Conservation (phyloP, 148 eudicot genomes). For the Vaccinium vitisidaea region DNA sequence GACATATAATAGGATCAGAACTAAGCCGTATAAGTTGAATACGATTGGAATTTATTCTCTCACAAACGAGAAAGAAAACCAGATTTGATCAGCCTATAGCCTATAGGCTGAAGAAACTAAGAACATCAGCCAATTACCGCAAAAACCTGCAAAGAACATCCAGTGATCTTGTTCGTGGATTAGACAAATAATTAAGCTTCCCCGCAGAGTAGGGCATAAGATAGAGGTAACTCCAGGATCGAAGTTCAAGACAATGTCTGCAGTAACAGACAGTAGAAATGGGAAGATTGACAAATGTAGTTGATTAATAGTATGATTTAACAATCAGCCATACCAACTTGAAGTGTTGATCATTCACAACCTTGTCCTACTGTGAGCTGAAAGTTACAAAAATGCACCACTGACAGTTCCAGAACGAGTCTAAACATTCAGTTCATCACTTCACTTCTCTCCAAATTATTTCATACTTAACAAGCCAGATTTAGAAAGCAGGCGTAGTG, state of each 20-base stretch:
- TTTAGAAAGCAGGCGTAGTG: slow-evolving; percentile 65
- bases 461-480: slow-evolving; percentile 60
- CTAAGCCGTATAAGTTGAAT: not conserved
- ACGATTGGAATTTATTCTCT: not conserved
- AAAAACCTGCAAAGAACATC: not conserved
- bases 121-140: not conserved
- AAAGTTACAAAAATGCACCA: not conserved
- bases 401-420: not conserved
- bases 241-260: not conserved
- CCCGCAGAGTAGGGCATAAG: not conserved
- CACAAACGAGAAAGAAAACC: not conserved
- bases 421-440: not conserved
- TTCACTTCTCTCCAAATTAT: slow-evolving; percentile 12
- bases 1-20: not conserved
- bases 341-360: not conserved
- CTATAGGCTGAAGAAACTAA: not conserved
- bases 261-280: not conserved
- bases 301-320: not conserved
- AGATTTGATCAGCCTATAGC: not conserved
- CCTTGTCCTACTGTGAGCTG: not conserved
- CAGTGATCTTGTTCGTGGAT: too few species aligned
- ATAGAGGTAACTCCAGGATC: not conserved
- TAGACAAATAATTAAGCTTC: not conserved
- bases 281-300: not conserved
- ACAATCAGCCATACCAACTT: not conserved